phyloP scores from a whole-genome alignment of 192 early-diverging fungal genomes.

The Podila verticillata region DNA sequence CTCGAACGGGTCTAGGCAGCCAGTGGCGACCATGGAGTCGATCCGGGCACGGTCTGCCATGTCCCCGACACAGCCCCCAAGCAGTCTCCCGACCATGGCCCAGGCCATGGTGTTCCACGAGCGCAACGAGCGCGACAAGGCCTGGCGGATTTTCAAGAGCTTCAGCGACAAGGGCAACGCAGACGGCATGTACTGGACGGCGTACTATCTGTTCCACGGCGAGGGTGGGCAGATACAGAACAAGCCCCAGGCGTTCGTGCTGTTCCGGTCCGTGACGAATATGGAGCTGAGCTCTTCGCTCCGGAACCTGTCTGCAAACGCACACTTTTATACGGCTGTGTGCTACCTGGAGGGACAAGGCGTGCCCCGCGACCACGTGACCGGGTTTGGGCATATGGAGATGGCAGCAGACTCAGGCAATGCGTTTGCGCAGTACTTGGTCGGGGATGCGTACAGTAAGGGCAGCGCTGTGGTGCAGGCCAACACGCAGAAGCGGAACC shows the following conservation, averaged over 20 bases:
- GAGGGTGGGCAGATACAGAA: constrained; percentile 32
- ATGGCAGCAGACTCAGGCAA: constrained; percentile 41
- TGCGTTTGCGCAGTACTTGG: constrained; percentile 40
- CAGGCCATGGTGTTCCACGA: constrained; percentile 29
- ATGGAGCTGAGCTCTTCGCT: constrained; percentile 15
- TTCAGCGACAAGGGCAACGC: constrained; percentile 27
- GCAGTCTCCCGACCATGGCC: constrained; percentile 13
- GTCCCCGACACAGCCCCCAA: not conserved
- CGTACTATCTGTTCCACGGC: constrained; percentile 44
- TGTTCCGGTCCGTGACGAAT: constrained; percentile 28
- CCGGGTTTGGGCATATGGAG: constrained; percentile 47
- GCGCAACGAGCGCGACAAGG: constrained; percentile 24
- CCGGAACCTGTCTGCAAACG: constrained; percentile 22
- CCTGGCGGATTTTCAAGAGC: constrained; percentile 37
- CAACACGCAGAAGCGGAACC: constrained; percentile 29
- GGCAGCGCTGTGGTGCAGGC: constrained; percentile 38
- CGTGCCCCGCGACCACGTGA: constrained; percentile 12
- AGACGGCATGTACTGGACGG: constrained; percentile 48
- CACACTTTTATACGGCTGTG: constrained; percentile 41
- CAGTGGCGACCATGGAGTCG: not conserved
- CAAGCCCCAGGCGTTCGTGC: constrained; percentile 14
- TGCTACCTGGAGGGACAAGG: constrained; percentile 41
- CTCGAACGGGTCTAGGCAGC: too few species aligned
- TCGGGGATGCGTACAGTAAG: constrained; percentile 44
- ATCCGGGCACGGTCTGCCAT: constrained; percentile 13